A percentile compares a stretch with the other conserved stretches of the same genome.
These are phyloP conservation scores for Bacterosira constricta DNA, from an alignment of 108 stramenopile genomes.

Conservation along the genomic window DNA sequence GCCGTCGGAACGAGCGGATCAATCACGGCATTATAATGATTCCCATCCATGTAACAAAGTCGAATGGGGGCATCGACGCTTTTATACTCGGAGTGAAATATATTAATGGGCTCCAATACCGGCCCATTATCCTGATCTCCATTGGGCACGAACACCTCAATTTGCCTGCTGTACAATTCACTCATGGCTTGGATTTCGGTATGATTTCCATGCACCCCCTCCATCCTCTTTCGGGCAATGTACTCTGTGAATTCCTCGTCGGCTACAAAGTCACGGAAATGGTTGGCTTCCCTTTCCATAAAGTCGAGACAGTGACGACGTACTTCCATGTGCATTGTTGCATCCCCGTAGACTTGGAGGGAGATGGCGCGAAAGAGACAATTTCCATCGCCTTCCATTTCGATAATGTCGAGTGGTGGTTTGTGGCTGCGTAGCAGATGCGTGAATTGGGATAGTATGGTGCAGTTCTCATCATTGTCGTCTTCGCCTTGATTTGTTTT, in stretches of 20 bases:
- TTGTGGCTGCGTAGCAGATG: constrained; percentile 20
- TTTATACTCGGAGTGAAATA: constrained; percentile 77
- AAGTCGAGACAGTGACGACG: constrained; percentile 89
- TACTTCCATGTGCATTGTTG: constrained; percentile 80
- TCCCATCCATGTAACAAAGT: constrained; percentile 80
- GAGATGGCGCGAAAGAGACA: constrained; percentile 95
- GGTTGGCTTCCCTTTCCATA: constrained; percentile 75
- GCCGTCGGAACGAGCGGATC: constrained; percentile 84
- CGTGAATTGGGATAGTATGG: constrained; percentile 1
- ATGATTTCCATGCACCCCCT: constrained; percentile 95
- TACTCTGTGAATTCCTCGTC: constrained; percentile 75
- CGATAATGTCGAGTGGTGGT: constrained; percentile 57
- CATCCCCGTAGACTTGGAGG: constrained; percentile 95
- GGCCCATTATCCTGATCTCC: too few relatives aligned
- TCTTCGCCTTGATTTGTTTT: background rate
- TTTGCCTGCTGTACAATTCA: constrained; percentile 93
- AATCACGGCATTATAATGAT: constrained; percentile 87
- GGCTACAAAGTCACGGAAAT: constrained; percentile 84
- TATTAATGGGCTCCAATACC: constrained; percentile 77
- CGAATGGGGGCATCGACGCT: constrained; percentile 75
- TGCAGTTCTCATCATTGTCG: background rate
- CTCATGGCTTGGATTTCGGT: constrained; percentile 95
- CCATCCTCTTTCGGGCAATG: constrained; percentile 73
- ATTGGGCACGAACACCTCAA: constrained; percentile 89
- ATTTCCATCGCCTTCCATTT: constrained; percentile 94